Base-by-base conservation (phyloP, 1,284 basidiomycete species). In the Xanthoconium separans region DNA sequence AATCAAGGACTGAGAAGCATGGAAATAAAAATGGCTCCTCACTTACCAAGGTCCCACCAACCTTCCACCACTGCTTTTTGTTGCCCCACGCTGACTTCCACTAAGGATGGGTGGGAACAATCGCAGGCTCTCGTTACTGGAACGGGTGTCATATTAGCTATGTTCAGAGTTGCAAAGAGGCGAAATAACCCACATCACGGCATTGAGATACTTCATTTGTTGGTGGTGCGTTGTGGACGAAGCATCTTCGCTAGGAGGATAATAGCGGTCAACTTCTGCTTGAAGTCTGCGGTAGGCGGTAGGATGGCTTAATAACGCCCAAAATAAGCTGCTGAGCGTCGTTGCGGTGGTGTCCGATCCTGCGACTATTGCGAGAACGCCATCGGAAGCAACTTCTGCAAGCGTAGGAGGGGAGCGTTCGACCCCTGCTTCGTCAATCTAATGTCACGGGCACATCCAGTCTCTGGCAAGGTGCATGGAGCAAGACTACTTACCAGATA, bases 81-180 rank as follows among this genome's bases (percentile, higher is more conserved):
- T 70, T 15, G 77, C 72, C n/a, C 73, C 70, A 40, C 85, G 77
- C 51, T 82, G 78, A 24, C 78, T 74, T 39, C 77, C 78, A 27
- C 75, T 78, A 9, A 77, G 74, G 11, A 84, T 69, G 12, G 82
- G 74, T 11, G 84, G 82, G 41, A 75, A 74, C 34, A 87, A 68
- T 41, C 85, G 74, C 46, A 87, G 61, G 0, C 77, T 68, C 63
- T 87, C 85, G 39, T 85, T 83, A 54, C 84, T 87, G 63, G 24
- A 61, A 51, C 47, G 27, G 27, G 47, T 24, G 54, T 51, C 48
- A n/a, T 39, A 44, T 61, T 37, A 62, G 44, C 55, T 41, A 20
- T 51, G 42, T 39, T 29, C 15, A 37, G 45, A 48, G 13, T n/a
- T 55, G 41, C 20, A 52, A 50, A 50, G 39, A 57, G 24, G 46